Percentiles rank a stretch among this genome's conserved stretches.
phyloP scores from a whole-genome alignment of 331 rosid genomes.

The Dryas integrifolia region DNA sequence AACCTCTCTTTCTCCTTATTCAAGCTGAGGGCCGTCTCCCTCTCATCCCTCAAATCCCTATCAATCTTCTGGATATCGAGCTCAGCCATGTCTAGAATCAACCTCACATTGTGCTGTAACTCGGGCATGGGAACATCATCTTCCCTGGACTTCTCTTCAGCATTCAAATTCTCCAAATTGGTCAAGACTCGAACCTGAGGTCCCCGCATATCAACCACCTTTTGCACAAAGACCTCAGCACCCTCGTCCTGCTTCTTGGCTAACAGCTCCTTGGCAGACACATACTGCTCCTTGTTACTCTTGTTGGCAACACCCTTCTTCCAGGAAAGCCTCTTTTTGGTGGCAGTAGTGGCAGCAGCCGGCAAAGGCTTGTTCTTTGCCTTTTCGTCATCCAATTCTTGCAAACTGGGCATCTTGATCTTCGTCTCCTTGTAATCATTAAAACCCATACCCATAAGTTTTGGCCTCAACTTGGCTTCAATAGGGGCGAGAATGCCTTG shows the following conservation, averaged over 20 bases:
- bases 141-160: conserved; percentile 81
- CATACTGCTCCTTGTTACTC: conserved; percentile 47
- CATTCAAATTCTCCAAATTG: conserved; percentile 84
- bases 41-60: conserved; percentile 72
- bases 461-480: conserved; percentile 76
- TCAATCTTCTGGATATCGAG: conserved; percentile 82
- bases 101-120: conserved; percentile 76
- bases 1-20: conserved; percentile 71
- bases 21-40: conserved; percentile 71
- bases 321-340: conserved; percentile 59
- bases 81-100: conserved; percentile 75
- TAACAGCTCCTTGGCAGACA: conserved; percentile 79
- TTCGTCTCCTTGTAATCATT: conserved; percentile 53
- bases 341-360: conserved; percentile 30
- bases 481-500: conserved; percentile 81
- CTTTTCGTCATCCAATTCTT: conserved; percentile 42
- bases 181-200: conserved; percentile 76
- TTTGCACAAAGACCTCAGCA: conserved; percentile 63
- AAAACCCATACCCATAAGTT: conserved; percentile 85
- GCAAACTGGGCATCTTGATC: conserved; percentile 34
- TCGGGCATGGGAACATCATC: conserved; percentile 86
- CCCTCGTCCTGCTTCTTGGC: conserved; percentile 76
- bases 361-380: conserved; percentile 14
- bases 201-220: conserved; percentile 91
- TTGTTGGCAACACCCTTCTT: conserved; percentile 46